These are phyloP conservation scores for Ormosia emarginata DNA, from an alignment of 306 rosid species.

Conservation along the genomic window DNA sequence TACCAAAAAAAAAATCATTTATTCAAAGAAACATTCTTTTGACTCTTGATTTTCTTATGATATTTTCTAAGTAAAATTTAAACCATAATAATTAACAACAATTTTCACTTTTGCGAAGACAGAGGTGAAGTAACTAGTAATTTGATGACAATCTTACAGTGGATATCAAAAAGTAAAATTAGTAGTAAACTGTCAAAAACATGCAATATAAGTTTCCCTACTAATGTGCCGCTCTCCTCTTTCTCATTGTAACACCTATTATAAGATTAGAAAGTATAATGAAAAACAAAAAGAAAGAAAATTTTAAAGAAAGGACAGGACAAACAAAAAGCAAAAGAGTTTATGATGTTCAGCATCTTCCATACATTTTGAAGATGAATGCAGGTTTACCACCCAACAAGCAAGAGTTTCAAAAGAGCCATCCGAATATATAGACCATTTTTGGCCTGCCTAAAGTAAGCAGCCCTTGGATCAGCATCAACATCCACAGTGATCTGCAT, in stretches of 20 bases:
- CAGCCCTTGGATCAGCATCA: slow-evolving; percentile 73
- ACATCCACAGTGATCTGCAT: slow-evolving; percentile 74
- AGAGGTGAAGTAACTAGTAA: not conserved
- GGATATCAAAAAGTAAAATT: not conserved
- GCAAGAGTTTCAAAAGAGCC: slow-evolving; percentile 82
- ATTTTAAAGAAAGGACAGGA: not conserved
- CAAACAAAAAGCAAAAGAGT: not conserved
- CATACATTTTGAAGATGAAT: slow-evolving; percentile 24
- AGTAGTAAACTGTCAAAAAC: not conserved
- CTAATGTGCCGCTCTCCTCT: not conserved
- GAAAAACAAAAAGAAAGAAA: not conserved
- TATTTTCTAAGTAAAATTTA: not conserved
- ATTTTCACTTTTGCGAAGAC: not conserved
- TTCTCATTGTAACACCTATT: not conserved
- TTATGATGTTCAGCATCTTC: slow-evolving; percentile 18
- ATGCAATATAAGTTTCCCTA: not conserved
- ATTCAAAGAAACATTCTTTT: too few relatives aligned
- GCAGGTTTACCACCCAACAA: slow-evolving; percentile 65
- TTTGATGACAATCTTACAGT: not conserved
- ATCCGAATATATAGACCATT: slow-evolving; percentile 80
- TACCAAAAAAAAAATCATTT: too few relatives aligned
- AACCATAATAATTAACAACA: not conserved
- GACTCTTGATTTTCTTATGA: too few relatives aligned
- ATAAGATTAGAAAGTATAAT: not conserved
- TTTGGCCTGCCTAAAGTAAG: slow-evolving; percentile 86